phyloP scores from a whole-genome alignment of 2,329 filamentous ascomycete species.

The Decorospora gaudefroyi region DNA sequence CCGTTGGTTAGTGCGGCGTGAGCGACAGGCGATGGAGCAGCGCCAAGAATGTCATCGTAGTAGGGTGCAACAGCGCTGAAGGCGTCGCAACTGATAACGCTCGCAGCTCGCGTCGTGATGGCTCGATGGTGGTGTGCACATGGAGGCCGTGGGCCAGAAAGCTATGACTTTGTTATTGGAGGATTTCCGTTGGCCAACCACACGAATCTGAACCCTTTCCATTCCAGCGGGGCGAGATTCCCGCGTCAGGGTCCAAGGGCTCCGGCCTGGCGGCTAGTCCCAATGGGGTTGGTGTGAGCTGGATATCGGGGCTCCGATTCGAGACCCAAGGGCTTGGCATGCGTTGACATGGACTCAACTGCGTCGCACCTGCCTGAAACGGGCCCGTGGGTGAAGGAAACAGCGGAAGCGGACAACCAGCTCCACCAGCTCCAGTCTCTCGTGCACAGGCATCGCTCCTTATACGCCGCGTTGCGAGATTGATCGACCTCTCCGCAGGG shows the following conservation, averaged over 20 bases:
- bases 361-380: conserved; percentile 8
- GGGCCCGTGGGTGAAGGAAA: conserved; percentile 4
- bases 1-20: background rate
- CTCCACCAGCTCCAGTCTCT: background rate
- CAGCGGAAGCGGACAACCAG: background rate
- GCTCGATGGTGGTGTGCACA: too few relatives aligned
- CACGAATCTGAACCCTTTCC: background rate
- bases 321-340: conserved; percentile 6
- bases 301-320: background rate
- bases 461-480: conserved; percentile 6
- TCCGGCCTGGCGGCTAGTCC: conserved; percentile 2
- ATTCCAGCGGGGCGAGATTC: conserved; percentile 1
- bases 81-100: too few relatives aligned
- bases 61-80: too few relatives aligned
- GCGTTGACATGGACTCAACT: background rate
- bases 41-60: background rate
- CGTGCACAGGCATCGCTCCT: background rate
- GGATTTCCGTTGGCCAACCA: too few relatives aligned
- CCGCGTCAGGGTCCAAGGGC: conserved; percentile 13
- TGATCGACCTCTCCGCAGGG: conserved; percentile 1
- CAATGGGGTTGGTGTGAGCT: background rate
- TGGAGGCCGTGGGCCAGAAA: too few relatives aligned
- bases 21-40: conserved; percentile 2
- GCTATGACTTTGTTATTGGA: too few relatives aligned
- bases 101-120: too few relatives aligned